Base-by-base conservation (phyloP, 2,329 filamentous ascomycete genomes). In the Clonostachys solani region DNA sequence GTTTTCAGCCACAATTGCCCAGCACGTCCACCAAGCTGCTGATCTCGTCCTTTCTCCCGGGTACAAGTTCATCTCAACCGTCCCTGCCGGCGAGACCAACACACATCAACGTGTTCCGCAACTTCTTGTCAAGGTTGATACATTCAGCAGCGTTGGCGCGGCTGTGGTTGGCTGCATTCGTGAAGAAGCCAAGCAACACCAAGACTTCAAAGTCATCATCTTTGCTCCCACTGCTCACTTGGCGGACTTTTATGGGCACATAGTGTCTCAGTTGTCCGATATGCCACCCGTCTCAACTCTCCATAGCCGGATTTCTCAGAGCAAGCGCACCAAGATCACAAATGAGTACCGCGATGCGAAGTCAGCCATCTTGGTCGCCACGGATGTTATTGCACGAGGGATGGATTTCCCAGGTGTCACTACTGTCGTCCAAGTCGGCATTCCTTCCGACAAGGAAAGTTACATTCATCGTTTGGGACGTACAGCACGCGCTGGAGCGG, bases 261-360 rank as follows among this genome's bases (percentile, higher is more conserved):
- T 80, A 17, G 67, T 80, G 5, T 62, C 60, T 23, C 52, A 56
- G 17, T 54, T 71, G 17, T 56, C 66, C 3, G 69, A 65, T 67
- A 82, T 58, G 65, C 79, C 96, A 38, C 90, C 88, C 6, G 88
- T 95, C 4, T 78, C 95, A 40, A 87, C 89, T 56, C 76, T 95
- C 8, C 89, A 95, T 66, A 94, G 91, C 56, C 96, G 97, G 72
- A 90, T 96, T 70, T 99, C 99, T 71, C 94, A 99, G 69, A 91
- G 96, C 69, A 96, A 95, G 68, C 88, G 94, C n/a, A 99, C 94
- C 29, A 95, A 95, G 63, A 95, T 91, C 1, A 99, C 97, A 67
- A 97, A 97, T 66, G 92, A 97, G 65, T 99, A 97, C 65, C 77
- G 74, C 64, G 79, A 79, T 53, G 75, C 92, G n/a, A 84, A 84